These are phyloP conservation scores for Jackrogersella multiformis DNA, from an alignment of 495 filamentous ascomycete species.

Conservation along the genomic window DNA sequence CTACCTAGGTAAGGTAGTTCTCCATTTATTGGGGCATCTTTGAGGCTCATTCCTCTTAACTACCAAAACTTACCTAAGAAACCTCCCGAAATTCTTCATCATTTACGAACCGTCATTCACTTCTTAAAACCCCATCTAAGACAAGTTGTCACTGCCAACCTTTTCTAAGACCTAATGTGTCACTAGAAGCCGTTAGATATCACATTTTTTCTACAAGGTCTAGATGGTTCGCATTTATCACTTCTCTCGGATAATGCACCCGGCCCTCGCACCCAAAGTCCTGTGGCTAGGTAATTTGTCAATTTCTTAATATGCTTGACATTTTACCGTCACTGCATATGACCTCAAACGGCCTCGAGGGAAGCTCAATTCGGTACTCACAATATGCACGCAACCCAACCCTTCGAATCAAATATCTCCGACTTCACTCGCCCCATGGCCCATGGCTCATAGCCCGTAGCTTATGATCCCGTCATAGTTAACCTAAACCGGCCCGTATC, in stretches of 20 bases:
- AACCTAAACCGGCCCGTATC: slow-evolving; percentile 12
- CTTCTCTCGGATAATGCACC: slow-evolving; percentile 44
- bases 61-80: slow-evolving; percentile 22
- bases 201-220: neutral
- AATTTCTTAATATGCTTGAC: slow-evolving; percentile 4
- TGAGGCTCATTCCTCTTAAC: slow-evolving; percentile 37
- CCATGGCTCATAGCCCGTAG: too few species aligned
- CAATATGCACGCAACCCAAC: slow-evolving; percentile 39
- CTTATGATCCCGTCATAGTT: slow-evolving; percentile 10
- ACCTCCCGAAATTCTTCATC: slow-evolving; percentile 12
- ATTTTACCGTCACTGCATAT: slow-evolving; percentile 29
- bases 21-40: too few species aligned
- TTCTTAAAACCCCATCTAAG: slow-evolving; percentile 23
- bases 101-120: slow-evolving; percentile 5
- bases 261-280: slow-evolving; percentile 13
- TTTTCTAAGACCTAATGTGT: slow-evolving; percentile 22
- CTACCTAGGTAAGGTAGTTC: too few species aligned
- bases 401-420: slow-evolving; percentile 16
- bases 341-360: slow-evolving; percentile 7
- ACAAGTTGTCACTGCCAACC: slow-evolving; percentile 25
- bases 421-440: slow-evolving; percentile 16
- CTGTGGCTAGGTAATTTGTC: slow-evolving; percentile 27
- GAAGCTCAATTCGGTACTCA: slow-evolving; percentile 26
- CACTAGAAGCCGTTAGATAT: slow-evolving; percentile 31
- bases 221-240: slow-evolving; percentile 14